Evolutionary conservation across 2,329 filamentous ascomycete species (phyloP).

Genomic region (Ilyonectria robusta): DNA sequence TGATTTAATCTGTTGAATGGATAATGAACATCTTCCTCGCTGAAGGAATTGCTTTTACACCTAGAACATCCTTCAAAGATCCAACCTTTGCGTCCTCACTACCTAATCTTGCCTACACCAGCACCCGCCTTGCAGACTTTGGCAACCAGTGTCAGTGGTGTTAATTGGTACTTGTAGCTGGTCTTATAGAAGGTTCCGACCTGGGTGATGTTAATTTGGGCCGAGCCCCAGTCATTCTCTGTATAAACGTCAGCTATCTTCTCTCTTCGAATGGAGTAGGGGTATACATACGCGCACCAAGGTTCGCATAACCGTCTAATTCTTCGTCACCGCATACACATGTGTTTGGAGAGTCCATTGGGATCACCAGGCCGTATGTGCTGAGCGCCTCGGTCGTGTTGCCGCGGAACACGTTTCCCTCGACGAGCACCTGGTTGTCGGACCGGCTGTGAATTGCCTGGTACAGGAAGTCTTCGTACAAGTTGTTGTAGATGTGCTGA

Average conservation of each 20-base stretch:
- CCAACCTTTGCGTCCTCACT: neutral
- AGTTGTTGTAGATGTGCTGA: constrained; percentile 65
- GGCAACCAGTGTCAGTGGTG: constrained; percentile 59
- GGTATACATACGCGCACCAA: constrained; percentile 62
- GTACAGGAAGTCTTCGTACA: constrained; percentile 62
- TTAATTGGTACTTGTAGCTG: constrained; percentile 64
- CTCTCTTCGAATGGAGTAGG: constrained; percentile 17
- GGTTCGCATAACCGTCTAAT: constrained; percentile 67
- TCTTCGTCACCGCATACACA: constrained; percentile 67
- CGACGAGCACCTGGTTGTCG: constrained; percentile 64
- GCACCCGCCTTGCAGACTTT: constrained; percentile 59
- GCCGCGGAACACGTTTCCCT: constrained; percentile 63
- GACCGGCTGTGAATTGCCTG: constrained; percentile 64
- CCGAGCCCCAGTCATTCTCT: constrained; percentile 63
- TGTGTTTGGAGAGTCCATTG: constrained; percentile 68
- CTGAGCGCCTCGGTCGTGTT: constrained; percentile 64
- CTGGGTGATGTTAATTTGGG: constrained; percentile 66
- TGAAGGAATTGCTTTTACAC: neutral
- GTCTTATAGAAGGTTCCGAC: constrained; percentile 64
- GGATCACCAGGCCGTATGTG: constrained; percentile 70
- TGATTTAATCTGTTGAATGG: too few relatives aligned
- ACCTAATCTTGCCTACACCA: constrained; percentile 60
- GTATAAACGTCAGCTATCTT: constrained; percentile 17
- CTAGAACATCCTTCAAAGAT: neutral
- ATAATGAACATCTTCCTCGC: neutral